phyloP scores from a whole-genome alignment of 140 eudicot genomes.

The Bidens hawaiensis region DNA sequence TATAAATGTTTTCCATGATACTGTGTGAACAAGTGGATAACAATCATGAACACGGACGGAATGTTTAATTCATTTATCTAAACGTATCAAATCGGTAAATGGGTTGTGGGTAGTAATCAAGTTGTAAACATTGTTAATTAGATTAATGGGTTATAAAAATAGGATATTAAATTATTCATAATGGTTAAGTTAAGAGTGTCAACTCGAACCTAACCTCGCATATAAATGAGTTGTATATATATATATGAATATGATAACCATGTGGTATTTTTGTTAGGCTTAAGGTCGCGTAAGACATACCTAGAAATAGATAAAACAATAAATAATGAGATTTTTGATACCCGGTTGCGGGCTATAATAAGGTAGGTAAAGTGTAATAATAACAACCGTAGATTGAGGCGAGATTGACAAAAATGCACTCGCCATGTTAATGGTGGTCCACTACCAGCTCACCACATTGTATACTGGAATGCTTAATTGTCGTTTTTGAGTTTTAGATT shows the following conservation, averaged over 20 bases:
- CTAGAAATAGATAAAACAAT: too few relatives aligned
- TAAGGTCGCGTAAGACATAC: too few relatives aligned
- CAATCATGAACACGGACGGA: background rate
- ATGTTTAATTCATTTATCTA: background rate
- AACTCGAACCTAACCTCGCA: too few relatives aligned
- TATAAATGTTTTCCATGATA: background rate
- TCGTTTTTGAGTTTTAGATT: too few relatives aligned
- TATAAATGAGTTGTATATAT: too few relatives aligned
- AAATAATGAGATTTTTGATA: background rate
- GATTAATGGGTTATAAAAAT: too few relatives aligned
- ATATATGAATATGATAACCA: too few relatives aligned
- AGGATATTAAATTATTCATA: too few relatives aligned
- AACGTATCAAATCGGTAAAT: background rate
- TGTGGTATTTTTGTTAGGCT: too few relatives aligned
- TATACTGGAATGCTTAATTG: too few relatives aligned
- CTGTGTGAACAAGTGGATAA: background rate
- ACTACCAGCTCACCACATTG: background rate
- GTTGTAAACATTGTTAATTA: too few relatives aligned
- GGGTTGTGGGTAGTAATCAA: background rate
- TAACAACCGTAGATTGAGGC: background rate
- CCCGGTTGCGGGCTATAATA: background rate
- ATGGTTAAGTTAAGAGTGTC: too few relatives aligned
- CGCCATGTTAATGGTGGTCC: background rate
- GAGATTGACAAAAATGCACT: background rate
- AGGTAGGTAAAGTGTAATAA: background rate